Base-by-base conservation (phyloP, 305 asterid genomes). In the Vinca major region DNA sequence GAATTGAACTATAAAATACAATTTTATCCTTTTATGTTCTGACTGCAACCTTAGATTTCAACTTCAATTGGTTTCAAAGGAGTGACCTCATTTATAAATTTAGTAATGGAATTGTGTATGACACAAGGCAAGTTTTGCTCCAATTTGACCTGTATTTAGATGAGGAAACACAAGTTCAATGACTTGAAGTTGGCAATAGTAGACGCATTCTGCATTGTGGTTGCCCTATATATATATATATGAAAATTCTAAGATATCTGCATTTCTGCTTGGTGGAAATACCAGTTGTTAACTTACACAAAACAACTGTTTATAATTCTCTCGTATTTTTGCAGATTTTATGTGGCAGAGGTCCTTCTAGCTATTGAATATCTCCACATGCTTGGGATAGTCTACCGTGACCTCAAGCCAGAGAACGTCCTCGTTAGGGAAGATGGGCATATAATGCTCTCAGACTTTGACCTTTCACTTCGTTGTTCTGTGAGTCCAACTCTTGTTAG, bases 381-480 rank as follows among this genome's bases (percentile, higher is more conserved):
- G 97, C 90, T 90, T 20, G 97, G 97, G 63, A 88, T 90, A 6
- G 93, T 90, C 17, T 90, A 90, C 74, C 95, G 96, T 21, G 97
- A 90, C 83, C 86, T 90, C 48, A 90, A 90, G 69, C 97, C 97
- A 3, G 97, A 90, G 75, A 90, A 90, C 12, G 96, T 90, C 73
- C 89, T 90, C 2, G 97, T 90, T 21, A 75, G 95, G 65, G 97
- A 90, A 55, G 97, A 90, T 21, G 97, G 97, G 20, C 97, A 90
- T 67, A 90, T 90, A 62, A 90, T 90, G 97, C 83, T 86, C 4
- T 85, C 96, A 5, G 96, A 90, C 73, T 90, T 90, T 20, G 96
- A 90, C 72, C 95, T 90, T 60, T 90, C 96, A 20, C 89, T 90
- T 2, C 95, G 91, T 62, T 88, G 93, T 60, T 69, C 86, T 56